Percentiles rank a stretch among this genome's conserved stretches.
Evolutionary conservation across 257 asterid species (phyloP).

Genomic region (Nicotiana attenuata): DNA sequence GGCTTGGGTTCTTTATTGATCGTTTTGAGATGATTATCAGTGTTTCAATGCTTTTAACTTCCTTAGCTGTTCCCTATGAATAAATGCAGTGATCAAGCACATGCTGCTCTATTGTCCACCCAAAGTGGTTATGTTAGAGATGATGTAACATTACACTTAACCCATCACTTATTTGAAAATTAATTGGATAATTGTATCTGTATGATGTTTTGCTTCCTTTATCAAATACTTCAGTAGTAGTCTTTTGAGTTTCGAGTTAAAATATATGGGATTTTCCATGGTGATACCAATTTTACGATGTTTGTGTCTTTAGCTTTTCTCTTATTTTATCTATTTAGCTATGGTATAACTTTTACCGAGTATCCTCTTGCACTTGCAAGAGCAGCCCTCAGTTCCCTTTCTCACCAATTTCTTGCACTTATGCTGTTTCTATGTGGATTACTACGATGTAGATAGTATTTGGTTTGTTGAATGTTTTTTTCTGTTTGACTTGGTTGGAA

Average conservation of each 20-base stretch:
- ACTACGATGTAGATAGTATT: not conserved
- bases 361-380: conserved; percentile 1
- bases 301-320: not conserved
- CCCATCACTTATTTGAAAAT: not conserved
- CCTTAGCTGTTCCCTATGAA: not conserved
- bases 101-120: not conserved
- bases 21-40: conserved; percentile 72
- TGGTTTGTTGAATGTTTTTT: not conserved
- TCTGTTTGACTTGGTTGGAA: not conserved
- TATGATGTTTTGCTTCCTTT: not conserved
- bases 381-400: not conserved
- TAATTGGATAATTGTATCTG: not conserved
- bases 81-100: not conserved
- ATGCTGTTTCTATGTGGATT: not conserved
- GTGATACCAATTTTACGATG: too few relatives aligned
- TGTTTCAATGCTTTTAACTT: not conserved
- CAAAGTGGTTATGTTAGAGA: conserved; percentile 4
- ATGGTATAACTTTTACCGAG: not conserved
- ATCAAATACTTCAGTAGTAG: not conserved
- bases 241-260: not conserved
- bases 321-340: not conserved
- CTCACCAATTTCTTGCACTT: not conserved
- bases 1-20: conserved; percentile 96
- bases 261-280: not conserved
- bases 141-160: not conserved